phyloP scores from a whole-genome alignment of 2,329 filamentous ascomycete species.

The Plenodomus biglobosus region DNA sequence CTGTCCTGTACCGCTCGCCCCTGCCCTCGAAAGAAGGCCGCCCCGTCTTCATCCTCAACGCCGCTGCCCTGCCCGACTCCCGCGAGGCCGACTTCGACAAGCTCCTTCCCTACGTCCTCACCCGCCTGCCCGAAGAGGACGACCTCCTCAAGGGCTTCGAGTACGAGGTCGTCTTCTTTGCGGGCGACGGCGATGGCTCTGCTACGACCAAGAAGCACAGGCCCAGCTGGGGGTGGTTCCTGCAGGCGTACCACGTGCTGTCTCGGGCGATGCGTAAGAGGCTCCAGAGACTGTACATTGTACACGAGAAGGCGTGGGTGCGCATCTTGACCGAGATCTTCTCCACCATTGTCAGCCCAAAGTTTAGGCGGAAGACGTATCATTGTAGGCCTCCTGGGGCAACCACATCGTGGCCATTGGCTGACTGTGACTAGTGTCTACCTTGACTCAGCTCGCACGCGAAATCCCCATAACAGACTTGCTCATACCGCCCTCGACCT shows the following conservation, averaged over 20 bases:
- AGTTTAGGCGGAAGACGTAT: slow-evolving; percentile 60
- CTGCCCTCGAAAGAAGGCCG: slow-evolving; percentile 53
- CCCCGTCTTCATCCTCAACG: slow-evolving; percentile 58
- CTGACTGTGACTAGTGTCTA: slow-evolving; percentile 47
- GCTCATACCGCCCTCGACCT: slow-evolving; percentile 57
- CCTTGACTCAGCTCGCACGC: slow-evolving; percentile 52
- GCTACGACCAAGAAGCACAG: slow-evolving; percentile 51
- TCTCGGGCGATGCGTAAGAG: slow-evolving; percentile 58
- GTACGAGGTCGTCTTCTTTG: slow-evolving; percentile 61
- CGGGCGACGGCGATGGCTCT: slow-evolving; percentile 53
- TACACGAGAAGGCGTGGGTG: slow-evolving; percentile 60
- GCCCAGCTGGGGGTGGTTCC: slow-evolving; percentile 59
- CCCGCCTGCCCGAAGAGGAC: slow-evolving; percentile 57
- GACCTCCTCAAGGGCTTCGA: slow-evolving; percentile 56
- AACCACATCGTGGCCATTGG: background rate
- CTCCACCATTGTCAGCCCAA: slow-evolving; percentile 59
- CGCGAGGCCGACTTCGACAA: slow-evolving; percentile 57
- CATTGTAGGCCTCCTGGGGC: slow-evolving; percentile 45
- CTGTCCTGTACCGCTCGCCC: slow-evolving; percentile 58
- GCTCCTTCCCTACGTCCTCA: slow-evolving; percentile 58
- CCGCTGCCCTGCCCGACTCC: slow-evolving; percentile 58
- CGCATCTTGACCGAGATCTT: slow-evolving; percentile 59
- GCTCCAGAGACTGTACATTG: slow-evolving; percentile 59
- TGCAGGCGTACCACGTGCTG: slow-evolving; percentile 60
- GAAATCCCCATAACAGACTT: slow-evolving; percentile 56